Evolutionary conservation across 495 filamentous ascomycete species (phyloP).

Genomic region (Cenococcum geophilum): DNA sequence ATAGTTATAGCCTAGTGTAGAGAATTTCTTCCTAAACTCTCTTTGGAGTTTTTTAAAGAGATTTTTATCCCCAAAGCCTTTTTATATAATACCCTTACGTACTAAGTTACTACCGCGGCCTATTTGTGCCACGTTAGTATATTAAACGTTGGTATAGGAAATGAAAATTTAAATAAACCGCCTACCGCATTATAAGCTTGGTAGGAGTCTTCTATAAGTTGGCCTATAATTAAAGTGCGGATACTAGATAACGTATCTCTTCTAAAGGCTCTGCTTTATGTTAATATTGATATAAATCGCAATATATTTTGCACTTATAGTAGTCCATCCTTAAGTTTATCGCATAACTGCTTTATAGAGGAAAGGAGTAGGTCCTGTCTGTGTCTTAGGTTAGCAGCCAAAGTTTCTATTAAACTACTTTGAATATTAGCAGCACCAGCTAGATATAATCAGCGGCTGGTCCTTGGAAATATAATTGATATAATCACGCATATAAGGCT

Average conservation of each 20-base stretch:
- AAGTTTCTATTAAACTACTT: neutral
- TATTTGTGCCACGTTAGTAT: constrained; percentile 1
- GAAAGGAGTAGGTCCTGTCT: constrained; percentile 4
- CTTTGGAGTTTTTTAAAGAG: constrained; percentile 31
- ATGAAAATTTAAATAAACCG: neutral
- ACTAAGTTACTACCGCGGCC: constrained; percentile 33
- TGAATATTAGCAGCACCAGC: neutral
- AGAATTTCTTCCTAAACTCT: constrained; percentile 27
- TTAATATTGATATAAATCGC: neutral
- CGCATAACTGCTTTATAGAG: constrained; percentile 3
- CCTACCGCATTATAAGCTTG: constrained; percentile 1
- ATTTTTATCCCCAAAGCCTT: constrained; percentile 10
- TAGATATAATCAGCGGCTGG: neutral
- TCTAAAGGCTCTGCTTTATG: constrained; percentile 10
- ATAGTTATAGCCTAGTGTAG: constrained; percentile 15
- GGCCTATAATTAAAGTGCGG: constrained; percentile 36
- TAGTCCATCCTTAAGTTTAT: constrained; percentile 8
- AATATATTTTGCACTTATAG: neutral
- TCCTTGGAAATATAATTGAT: neutral
- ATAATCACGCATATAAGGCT: neutral
- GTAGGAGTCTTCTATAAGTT: constrained; percentile 33
- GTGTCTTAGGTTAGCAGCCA: constrained; percentile 8
- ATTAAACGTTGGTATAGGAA: no score
- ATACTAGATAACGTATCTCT: constrained; percentile 35
- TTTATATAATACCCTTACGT: constrained; percentile 34